phyloP scores from a whole-genome alignment of 805 yeast genomes.

The Tetrapisispora phaffii region DNA sequence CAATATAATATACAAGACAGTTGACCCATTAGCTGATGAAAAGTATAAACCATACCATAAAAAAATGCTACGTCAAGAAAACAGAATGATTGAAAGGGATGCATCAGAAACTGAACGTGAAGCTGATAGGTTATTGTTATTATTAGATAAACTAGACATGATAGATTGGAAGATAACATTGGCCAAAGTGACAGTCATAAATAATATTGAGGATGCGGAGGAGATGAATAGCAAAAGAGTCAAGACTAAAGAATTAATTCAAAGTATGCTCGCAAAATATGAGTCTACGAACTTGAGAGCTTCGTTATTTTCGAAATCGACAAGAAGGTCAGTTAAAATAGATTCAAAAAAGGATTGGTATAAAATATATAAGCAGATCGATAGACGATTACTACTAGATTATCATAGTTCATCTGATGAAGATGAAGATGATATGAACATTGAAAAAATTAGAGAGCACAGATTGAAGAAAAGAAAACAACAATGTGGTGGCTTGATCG shows the following conservation, averaged over 20 bases:
- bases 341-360: slow-evolving; percentile 13
- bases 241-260: slow-evolving; percentile 41
- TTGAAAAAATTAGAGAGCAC: slow-evolving; percentile 12
- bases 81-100: slow-evolving; percentile 48
- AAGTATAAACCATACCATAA: slow-evolving; percentile 41
- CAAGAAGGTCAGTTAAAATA: slow-evolving; percentile 8
- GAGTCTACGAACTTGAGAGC: slow-evolving; percentile 18
- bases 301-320: slow-evolving; percentile 11
- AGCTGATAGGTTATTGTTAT: slow-evolving; percentile 38
- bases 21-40: slow-evolving; percentile 41
- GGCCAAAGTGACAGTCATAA: slow-evolving; percentile 40
- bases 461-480: slow-evolving; percentile 10
- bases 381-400: slow-evolving; percentile 13
- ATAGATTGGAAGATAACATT: slow-evolving; percentile 42
- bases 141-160: slow-evolving; percentile 36
- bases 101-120: slow-evolving; percentile 38
- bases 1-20: neutral
- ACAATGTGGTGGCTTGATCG: slow-evolving; percentile 19
- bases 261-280: slow-evolving; percentile 25
- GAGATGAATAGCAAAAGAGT: slow-evolving; percentile 45
- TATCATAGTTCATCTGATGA: slow-evolving; percentile 28
- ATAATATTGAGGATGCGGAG: slow-evolving; percentile 36
- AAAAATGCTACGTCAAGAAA: slow-evolving; percentile 56
- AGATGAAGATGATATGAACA: slow-evolving; percentile 20
- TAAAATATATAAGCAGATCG: slow-evolving; percentile 15